These are phyloP conservation scores for Rostrohypoxylon terebratum DNA, from an alignment of 495 filamentous ascomycete genomes.

Conservation along the genomic window DNA sequence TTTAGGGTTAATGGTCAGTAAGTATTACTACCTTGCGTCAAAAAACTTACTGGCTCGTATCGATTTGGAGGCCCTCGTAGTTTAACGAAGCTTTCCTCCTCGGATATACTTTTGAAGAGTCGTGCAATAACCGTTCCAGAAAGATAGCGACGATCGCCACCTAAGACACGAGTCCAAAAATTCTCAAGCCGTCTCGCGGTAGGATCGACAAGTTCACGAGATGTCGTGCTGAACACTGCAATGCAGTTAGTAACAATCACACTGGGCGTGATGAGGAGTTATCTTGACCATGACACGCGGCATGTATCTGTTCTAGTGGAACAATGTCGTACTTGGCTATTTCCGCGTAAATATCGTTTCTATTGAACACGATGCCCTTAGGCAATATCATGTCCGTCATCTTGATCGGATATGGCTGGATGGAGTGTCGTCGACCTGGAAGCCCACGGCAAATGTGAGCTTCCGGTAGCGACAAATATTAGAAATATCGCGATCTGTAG, in stretches of 20 bases:
- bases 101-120: conserved; percentile 62
- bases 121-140: conserved; percentile 59
- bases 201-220: conserved; percentile 62
- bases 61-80: conserved; percentile 57
- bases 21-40: conserved; percentile 10
- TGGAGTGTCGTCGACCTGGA: conserved; percentile 41
- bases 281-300: conserved; percentile 63
- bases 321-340: conserved; percentile 61
- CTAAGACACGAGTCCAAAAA: conserved; percentile 69
- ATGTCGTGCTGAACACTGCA: conserved; percentile 65
- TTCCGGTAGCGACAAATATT: conserved; percentile 40
- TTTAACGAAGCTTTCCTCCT: conserved; percentile 62
- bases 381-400: conserved; percentile 57
- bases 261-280: conserved; percentile 34
- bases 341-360: conserved; percentile 55
- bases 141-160: conserved; percentile 60
- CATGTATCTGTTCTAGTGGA: conserved; percentile 61
- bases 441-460: conserved; percentile 39
- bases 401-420: conserved; percentile 37
- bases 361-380: conserved; percentile 63
- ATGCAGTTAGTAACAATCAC: conserved; percentile 33
- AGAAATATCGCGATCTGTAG: conserved; percentile 39
- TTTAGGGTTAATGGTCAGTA: conserved; percentile 28
- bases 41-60: conserved; percentile 57
- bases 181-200: conserved; percentile 66